These are phyloP conservation scores for Neophaeococcomyces mojaviensis DNA, from an alignment of 2,329 filamentous ascomycete genomes.

Conservation along the genomic window DNA sequence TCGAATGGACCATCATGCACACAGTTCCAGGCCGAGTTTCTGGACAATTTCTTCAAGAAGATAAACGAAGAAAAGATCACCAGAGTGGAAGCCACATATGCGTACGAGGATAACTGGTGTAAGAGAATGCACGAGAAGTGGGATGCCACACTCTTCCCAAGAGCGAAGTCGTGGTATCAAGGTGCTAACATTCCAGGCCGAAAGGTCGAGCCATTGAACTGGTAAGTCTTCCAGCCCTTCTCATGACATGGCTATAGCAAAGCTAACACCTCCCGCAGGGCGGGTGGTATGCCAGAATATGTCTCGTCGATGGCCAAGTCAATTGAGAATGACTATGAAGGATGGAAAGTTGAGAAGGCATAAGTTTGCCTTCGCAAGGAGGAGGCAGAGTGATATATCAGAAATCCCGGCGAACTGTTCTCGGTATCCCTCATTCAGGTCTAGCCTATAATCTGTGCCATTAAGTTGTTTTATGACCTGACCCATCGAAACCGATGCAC, in stretches of 20 bases:
- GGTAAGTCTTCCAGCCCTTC: conserved; percentile 10
- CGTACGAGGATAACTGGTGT: conserved; percentile 45
- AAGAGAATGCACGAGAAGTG: conserved; percentile 33
- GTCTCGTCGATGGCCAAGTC: conserved; percentile 13
- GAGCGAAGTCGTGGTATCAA: conserved; percentile 47
- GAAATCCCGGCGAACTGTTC: no score
- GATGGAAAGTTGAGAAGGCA: conserved; percentile 13
- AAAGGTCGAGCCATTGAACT: conserved; percentile 46
- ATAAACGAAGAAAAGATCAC: conserved; percentile 41
- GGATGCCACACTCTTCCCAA: conserved; percentile 43
- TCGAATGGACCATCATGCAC: conserved; percentile 49
- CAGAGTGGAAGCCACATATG: conserved; percentile 44
- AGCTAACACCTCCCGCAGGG: no score
- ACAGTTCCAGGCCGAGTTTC: conserved; percentile 51
- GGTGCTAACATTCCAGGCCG: conserved; percentile 51
- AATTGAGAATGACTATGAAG: conserved; percentile 16
- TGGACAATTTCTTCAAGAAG: conserved; percentile 41
- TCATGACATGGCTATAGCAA: conserved; percentile 10
- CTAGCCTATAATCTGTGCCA: no score
- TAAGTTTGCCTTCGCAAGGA: no score
- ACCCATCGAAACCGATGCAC: no score
- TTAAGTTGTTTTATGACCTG: no score
- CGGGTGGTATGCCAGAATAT: conserved; percentile 19
- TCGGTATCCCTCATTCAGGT: no score
- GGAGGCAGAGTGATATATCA: no score